Percentiles rank a stretch among this genome's conserved stretches.
These are phyloP conservation scores for Boeremia exigua DNA, from an alignment of 2,329 filamentous ascomycete genomes.

Conservation along the genomic window DNA sequence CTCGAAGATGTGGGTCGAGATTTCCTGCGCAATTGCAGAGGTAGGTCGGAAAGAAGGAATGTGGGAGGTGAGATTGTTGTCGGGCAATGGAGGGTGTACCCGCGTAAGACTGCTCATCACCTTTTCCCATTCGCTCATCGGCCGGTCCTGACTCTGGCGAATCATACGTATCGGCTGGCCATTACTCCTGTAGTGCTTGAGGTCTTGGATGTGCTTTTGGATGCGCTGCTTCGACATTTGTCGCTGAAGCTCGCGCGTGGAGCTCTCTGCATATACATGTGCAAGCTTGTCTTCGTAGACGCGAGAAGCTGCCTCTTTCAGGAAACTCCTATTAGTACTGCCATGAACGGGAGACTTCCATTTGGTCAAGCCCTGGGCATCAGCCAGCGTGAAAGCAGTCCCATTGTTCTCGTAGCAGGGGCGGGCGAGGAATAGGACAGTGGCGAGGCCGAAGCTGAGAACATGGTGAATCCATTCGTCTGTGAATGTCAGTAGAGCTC, in stretches of 20 bases:
- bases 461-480: slow-evolving; percentile 69
- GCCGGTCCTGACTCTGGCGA: slow-evolving; percentile 50
- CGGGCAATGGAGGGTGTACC: slow-evolving; percentile 23
- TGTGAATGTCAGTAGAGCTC: slow-evolving; percentile 32
- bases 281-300: slow-evolving; percentile 63
- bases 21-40: slow-evolving; percentile 27
- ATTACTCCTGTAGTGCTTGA: slow-evolving; percentile 47
- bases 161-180: slow-evolving; percentile 44
- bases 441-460: slow-evolving; percentile 63
- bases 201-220: slow-evolving; percentile 52
- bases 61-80: slow-evolving; percentile 38
- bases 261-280: slow-evolving; percentile 42
- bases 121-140: slow-evolving; percentile 48
- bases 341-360: slow-evolving; percentile 59
- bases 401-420: slow-evolving; percentile 44
- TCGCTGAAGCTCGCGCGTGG: slow-evolving; percentile 45
- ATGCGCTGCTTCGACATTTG: slow-evolving; percentile 53
- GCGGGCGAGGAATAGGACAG: slow-evolving; percentile 59
- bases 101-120: slow-evolving; percentile 41
- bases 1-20: slow-evolving; percentile 26
- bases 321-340: slow-evolving; percentile 61
- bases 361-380: slow-evolving; percentile 60
- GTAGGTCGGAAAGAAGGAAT: slow-evolving; percentile 34
- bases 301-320: slow-evolving; percentile 66
- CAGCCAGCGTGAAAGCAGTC: slow-evolving; percentile 60